These are phyloP conservation scores for Mediolabrus comicus DNA, from an alignment of 108 stramenopile species.

Conservation along the genomic window DNA sequence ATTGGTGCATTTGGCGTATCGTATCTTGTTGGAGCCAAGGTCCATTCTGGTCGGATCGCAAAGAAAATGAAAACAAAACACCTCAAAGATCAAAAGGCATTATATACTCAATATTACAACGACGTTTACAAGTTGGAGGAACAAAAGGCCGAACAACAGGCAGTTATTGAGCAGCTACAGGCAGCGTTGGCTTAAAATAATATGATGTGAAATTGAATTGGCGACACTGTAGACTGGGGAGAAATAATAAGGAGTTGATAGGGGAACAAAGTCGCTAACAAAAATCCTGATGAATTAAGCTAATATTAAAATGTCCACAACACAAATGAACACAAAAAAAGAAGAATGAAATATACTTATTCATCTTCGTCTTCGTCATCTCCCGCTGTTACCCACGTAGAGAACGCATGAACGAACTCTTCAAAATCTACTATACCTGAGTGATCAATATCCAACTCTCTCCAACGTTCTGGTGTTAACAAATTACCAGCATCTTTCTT, in stretches of 20 bases:
- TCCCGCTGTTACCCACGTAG: slow-evolving; percentile 40
- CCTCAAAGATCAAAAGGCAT: slow-evolving; percentile 84
- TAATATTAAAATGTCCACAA: background rate
- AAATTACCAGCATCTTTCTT: slow-evolving; percentile 43
- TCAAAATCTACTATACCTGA: slow-evolving; percentile 46
- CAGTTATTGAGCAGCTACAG: slow-evolving; percentile 47
- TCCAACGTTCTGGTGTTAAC: slow-evolving; percentile 45
- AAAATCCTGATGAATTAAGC: background rate
- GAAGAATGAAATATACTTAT: background rate
- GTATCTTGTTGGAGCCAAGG: slow-evolving; percentile 73
- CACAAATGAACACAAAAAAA: background rate
- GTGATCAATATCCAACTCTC: slow-evolving; percentile 42
- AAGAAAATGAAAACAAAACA: slow-evolving; percentile 83
- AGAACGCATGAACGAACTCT: slow-evolving; percentile 49
- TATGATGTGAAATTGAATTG: background rate
- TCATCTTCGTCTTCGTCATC: slow-evolving; percentile 39
- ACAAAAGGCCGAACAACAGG: slow-evolving; percentile 74
- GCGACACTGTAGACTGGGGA: background rate
- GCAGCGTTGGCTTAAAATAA: slow-evolving; percentile 34
- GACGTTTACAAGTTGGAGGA: slow-evolving; percentile 88
- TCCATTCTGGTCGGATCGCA: slow-evolving; percentile 63
- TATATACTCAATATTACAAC: slow-evolving; percentile 91
- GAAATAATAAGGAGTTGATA: background rate
- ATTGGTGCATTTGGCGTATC: slow-evolving; percentile 51
- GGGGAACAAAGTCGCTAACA: background rate